Base-by-base conservation (phyloP, 768 basidiomycete genomes). In the Termitomyces sp. region DNA sequence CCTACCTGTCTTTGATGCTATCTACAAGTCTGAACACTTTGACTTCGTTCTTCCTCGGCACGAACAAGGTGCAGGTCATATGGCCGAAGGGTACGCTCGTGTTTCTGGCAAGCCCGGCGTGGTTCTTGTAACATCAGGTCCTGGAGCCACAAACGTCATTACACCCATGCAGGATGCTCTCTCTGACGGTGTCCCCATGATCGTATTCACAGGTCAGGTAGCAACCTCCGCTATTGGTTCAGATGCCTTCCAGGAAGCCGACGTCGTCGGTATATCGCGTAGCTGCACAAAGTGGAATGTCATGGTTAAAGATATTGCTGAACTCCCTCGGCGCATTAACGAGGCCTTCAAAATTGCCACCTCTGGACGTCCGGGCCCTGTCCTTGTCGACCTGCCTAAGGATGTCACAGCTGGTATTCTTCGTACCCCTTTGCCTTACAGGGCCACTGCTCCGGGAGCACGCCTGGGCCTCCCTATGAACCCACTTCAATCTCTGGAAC, bases 251-350 rank as follows among this genome's bases (percentile, higher is more conserved):
- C 97, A 99, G 68, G 97, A 99, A 73, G 97, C 97, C 40, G 97
- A 99, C 68, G 73, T 98, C 48, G 79, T 99, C 54, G 97, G 97
- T 47, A 99, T 98, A 70, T 97, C 95, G 30, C 80, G 96, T 49
- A 86, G 87, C 63, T 99, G 97, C 75, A 98, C 97, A 24, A 99
- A 98, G 70, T 98, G 97, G 97, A 98, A 99, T 67, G 96, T 99
- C 58, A 96, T 98, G 94, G 92, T 98, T 50, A 98, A 98, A 72
- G 95, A 95, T 66, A 92, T 98, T 57, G 71, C 90, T 12, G 97
- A 98, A 71, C 80, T 98, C 2, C 97, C 97, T 14, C 77, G 96
- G 42, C 81, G 97, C 56, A 96, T 98, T 67, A 98, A 98, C 68
- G 97, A 99, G 70, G 97, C 97, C 0, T 98, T 99, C 83, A 97